These are phyloP conservation scores for Diplocarpon mali DNA, from an alignment of 2,329 filamentous ascomycete species.

Conservation along the genomic window DNA sequence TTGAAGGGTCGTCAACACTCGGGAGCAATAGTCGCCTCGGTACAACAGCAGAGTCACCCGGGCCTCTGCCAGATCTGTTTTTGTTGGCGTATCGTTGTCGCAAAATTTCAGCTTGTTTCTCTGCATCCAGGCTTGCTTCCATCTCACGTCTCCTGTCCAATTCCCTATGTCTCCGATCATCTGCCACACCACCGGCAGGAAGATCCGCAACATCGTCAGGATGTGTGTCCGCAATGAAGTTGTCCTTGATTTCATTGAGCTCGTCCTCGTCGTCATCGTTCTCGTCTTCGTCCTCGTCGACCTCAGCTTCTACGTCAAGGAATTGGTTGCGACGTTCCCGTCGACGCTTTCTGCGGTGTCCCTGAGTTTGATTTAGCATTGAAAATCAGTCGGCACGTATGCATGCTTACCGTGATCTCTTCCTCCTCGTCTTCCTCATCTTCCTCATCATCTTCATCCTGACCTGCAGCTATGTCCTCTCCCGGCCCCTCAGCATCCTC, in stretches of 20 bases:
- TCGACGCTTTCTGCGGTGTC: conserved; percentile 67
- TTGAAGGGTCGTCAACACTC: conserved; percentile 88
- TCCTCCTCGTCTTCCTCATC: conserved; percentile 59
- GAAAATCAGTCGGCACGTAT: not conserved
- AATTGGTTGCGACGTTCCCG: conserved; percentile 71
- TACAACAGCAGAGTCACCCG: conserved; percentile 63
- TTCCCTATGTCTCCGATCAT: conserved; percentile 87
- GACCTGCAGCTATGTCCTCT: conserved; percentile 25
- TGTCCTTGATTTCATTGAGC: conserved; percentile 63
- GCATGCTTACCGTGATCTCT: conserved; percentile 37
- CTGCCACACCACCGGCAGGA: conserved; percentile 63
- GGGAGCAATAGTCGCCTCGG: conserved; percentile 81
- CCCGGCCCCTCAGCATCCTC: conserved; percentile 36
- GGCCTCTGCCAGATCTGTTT: conserved; percentile 54
- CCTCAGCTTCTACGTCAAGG: conserved; percentile 96
- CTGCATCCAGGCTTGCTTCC: conserved; percentile 79
- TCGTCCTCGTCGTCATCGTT: conserved; percentile 85
- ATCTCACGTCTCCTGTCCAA: conserved; percentile 86
- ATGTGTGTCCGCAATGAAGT: conserved; percentile 81
- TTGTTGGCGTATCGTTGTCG: conserved; percentile 82
- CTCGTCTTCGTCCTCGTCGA: conserved; percentile 86
- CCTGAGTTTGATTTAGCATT: conserved; percentile 29
- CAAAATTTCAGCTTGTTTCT: conserved; percentile 80
- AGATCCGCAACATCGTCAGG: conserved; percentile 77
- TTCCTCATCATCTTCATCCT: conserved; percentile 29